Evolutionary conservation across 192 early-diverging fungal genomes (phyloP).

Genomic region (Coemansia sp.): DNA sequence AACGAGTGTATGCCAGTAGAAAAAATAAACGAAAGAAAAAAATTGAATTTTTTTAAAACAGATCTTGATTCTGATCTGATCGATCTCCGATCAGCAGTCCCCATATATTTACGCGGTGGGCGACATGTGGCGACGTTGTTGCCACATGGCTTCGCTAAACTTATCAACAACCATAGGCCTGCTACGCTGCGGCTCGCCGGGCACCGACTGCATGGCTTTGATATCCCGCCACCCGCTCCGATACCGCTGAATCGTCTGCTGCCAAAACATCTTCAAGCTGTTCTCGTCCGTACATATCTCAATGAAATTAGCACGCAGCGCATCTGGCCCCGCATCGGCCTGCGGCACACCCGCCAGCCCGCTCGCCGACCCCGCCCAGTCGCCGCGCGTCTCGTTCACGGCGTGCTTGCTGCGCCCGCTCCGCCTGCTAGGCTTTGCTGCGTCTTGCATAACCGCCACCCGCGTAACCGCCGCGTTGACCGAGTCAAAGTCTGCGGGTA

Average conservation of each 20-base stretch:
- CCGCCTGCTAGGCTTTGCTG: not conserved
- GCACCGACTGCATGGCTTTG: not conserved
- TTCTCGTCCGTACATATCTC: slow-evolving; percentile 62
- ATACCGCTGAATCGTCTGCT: slow-evolving; percentile 44
- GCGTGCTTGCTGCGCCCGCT: no score
- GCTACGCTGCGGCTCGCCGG: slow-evolving; percentile 22
- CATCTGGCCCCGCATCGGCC: slow-evolving; percentile 59
- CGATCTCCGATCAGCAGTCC: not conserved
- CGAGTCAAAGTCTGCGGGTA: slow-evolving; percentile 40
- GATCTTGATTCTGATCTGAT: not conserved
- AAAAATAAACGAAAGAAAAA: not conserved
- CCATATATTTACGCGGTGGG: not conserved
- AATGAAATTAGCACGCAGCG: slow-evolving; percentile 59
- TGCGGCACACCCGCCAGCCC: slow-evolving; percentile 7
- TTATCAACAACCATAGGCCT: slow-evolving; percentile 39
- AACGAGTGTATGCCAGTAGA: slow-evolving; percentile 1
- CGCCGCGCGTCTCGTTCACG: not conserved
- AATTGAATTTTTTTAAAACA: not conserved
- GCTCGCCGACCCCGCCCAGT: not conserved
- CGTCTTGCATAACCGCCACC: slow-evolving; percentile 17
- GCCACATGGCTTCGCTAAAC: slow-evolving; percentile 48
- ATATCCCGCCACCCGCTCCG: slow-evolving; percentile 32
- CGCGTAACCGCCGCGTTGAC: slow-evolving; percentile 49
- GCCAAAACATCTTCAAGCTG: slow-evolving; percentile 68
- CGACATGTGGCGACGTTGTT: slow-evolving; percentile 4